Base-by-base conservation (phyloP, 331 rosid species). In the Quercus tomentella region DNA sequence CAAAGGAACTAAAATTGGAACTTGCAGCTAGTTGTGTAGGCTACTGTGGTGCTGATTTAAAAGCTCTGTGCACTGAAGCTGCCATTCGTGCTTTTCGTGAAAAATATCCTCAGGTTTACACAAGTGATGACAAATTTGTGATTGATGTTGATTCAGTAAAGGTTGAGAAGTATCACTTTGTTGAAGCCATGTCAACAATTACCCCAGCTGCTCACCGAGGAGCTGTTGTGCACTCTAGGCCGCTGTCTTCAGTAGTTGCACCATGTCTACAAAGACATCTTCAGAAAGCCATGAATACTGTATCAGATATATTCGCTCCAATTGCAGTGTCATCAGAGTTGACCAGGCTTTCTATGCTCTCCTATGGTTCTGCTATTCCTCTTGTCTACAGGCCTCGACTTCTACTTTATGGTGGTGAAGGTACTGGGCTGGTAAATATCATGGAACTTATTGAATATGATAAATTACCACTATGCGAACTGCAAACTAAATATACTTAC, bases 141-240 rank as follows among this genome's bases (percentile, higher is more conserved):
- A 96, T 96, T 66, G 98, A 96, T 86, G 99, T 93, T 17, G 97
- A 96, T 76, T 93, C 98, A 20, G 94, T 96, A 57, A 87, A 54
- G 81, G 99, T 96, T 74, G 93, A 89, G 77, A 96, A 96, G 87
- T 82, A 84, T 85, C 99, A 96, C 80, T 96, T 96, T 82, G 76
- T 93, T 86, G 97, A 93, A 74, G 99, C 99, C 58, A 96, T 96
- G 99, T 91, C 97, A 74, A 88, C 98, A 31, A 96, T 96, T 81
- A 96, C 99, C 63, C 99, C 98, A 79, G 99, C 99, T 73, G 99
- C 99, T 79, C 99, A 96, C 80, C 87, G 99, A 82, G 98, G 99
- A 35, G 91, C 98, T 69, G 84, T 89, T 77, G 99, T 96, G 75
- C 94, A 93, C 79, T 91, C 99, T 63, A 92, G 98, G 79, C 98